Percentiles rank a stretch among this genome's conserved stretches.
Evolutionary conservation across 306 rosid genomes (phyloP).

Genomic region (Begonia fuchsioides): DNA sequence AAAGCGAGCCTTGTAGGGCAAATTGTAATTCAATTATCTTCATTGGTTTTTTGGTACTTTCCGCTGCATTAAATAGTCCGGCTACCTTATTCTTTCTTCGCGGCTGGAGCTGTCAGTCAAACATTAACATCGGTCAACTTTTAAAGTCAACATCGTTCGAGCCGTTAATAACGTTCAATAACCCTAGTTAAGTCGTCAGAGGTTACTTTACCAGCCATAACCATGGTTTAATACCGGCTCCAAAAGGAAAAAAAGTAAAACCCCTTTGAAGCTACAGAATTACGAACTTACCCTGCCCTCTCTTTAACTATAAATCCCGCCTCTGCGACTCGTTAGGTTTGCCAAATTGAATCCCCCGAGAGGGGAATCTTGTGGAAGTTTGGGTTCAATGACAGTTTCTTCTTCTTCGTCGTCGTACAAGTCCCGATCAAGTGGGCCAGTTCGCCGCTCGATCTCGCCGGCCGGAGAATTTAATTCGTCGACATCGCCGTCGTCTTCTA

Average conservation of each 20-base stretch:
- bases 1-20: no score
- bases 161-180: constrained; percentile 32
- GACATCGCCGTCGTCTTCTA: constrained; percentile 25
- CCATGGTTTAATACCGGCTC: constrained; percentile 21
- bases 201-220: constrained; percentile 5
- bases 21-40: no score
- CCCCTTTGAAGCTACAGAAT: constrained; percentile 6
- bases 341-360: constrained; percentile 66
- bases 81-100: no score
- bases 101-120: no score
- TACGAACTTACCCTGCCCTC: constrained; percentile 4
- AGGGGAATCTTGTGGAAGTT: constrained; percentile 34
- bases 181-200: background rate
- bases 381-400: constrained; percentile 35
- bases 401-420: constrained; percentile 14
- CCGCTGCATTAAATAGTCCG: no score
- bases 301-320: constrained; percentile 30
- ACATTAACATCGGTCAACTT: no score
- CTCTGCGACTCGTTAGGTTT: constrained; percentile 77
- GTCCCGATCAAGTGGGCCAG: constrained; percentile 56
- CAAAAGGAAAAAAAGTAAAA: background rate
- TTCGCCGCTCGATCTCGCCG: constrained; percentile 59
- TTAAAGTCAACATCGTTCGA: no score
- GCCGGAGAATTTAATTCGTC: constrained; percentile 51
- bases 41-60: no score